phyloP scores from a whole-genome alignment of 2,329 filamentous ascomycete species.

The Colletotrichum truncatum region DNA sequence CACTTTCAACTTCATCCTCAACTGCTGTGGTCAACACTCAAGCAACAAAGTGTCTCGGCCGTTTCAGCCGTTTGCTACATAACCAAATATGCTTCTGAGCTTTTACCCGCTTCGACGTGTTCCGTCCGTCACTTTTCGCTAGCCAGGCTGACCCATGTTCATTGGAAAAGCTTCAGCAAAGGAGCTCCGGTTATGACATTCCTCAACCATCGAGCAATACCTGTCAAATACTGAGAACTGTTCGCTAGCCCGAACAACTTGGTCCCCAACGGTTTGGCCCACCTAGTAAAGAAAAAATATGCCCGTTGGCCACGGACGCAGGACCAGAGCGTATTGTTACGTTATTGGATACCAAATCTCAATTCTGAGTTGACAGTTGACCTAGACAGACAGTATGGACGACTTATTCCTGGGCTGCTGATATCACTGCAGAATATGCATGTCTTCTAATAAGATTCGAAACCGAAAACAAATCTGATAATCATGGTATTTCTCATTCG shows the following conservation, averaged over 20 bases:
- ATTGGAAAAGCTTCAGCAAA: not conserved
- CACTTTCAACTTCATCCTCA: constrained; percentile 4
- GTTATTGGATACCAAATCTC: too few relatives aligned
- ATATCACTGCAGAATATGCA: too few relatives aligned
- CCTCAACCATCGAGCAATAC: not conserved
- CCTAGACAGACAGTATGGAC: too few relatives aligned
- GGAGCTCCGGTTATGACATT: not conserved
- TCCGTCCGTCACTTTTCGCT: not conserved
- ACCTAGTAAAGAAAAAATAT: too few relatives aligned
- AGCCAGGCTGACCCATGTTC: not conserved
- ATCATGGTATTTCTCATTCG: constrained; percentile 15
- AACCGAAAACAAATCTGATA: not conserved
- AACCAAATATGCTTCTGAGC: not conserved
- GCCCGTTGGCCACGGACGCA: not conserved
- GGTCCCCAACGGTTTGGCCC: too few relatives aligned
- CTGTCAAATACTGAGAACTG: not conserved
- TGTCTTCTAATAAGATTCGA: too few relatives aligned
- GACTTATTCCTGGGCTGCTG: too few relatives aligned
- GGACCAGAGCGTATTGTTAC: not conserved
- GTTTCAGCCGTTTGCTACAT: constrained; percentile 15
- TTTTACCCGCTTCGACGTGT: not conserved
- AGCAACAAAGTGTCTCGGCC: constrained; percentile 18
- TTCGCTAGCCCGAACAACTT: not conserved
- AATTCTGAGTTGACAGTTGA: too few relatives aligned
- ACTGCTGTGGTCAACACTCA: not conserved